phyloP scores from a whole-genome alignment of 2,329 filamentous ascomycete species.

The Aspergillus udagawae region DNA sequence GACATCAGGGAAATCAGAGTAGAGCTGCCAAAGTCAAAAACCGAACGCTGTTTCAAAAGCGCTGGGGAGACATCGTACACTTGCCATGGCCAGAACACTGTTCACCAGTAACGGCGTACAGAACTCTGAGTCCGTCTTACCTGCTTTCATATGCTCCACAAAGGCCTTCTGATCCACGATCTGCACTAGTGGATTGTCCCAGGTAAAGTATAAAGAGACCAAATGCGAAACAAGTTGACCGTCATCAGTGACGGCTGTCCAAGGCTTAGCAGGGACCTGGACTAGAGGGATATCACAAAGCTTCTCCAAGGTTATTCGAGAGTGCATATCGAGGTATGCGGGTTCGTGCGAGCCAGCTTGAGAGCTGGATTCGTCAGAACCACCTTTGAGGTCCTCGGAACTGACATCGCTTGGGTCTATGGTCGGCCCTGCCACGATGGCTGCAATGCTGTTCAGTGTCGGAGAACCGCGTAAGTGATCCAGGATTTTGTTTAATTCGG shows the following conservation, averaged over 20 bases:
- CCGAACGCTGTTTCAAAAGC: not conserved
- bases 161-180: slow-evolving; percentile 76
- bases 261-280: slow-evolving; percentile 42
- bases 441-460: slow-evolving; percentile 24
- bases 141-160: slow-evolving; percentile 47
- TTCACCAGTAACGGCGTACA: slow-evolving; percentile 85
- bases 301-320: slow-evolving; percentile 28
- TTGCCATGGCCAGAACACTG: slow-evolving; percentile 66
- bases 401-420: slow-evolving; percentile 17
- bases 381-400: slow-evolving; percentile 9
- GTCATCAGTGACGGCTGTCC: slow-evolving; percentile 78
- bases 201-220: slow-evolving; percentile 89
- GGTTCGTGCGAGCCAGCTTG: slow-evolving; percentile 2
- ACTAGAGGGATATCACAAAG: slow-evolving; percentile 35
- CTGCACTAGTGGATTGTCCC: slow-evolving; percentile 84
- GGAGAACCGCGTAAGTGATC: slow-evolving; percentile 25
- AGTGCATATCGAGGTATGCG: slow-evolving; percentile 13
- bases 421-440: slow-evolving; percentile 16
- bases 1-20: slow-evolving; percentile 33
- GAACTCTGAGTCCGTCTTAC: slow-evolving; percentile 56
- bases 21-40: slow-evolving; percentile 22
- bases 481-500: slow-evolving; percentile 21
- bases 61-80: slow-evolving; percentile 23
- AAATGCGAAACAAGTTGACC: slow-evolving; percentile 72
- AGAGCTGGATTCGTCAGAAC: slow-evolving; percentile 3